Base-by-base conservation (phyloP, 176 grass and related monocot genomes). In the Triticum monococcum region DNA sequence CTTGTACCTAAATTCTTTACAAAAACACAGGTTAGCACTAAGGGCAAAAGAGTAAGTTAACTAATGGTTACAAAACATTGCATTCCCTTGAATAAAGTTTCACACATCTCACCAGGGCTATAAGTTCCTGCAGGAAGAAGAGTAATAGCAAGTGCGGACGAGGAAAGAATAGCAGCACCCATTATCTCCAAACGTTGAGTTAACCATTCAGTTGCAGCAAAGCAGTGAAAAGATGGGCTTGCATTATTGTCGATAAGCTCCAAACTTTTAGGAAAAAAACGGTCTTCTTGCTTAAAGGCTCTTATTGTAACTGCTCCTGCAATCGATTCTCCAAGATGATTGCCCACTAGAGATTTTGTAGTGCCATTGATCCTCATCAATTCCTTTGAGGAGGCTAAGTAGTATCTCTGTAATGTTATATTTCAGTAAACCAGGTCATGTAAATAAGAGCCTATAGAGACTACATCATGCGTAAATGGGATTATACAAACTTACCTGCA, bases 301-400 rank as follows among this genome's bases (percentile, higher is more conserved):
- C 90, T 90, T 56, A 95, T 86, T 63, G 77, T 88, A 76, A 81
- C 83, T 86, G 88, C 85, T 64, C 93, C 93, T 72, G 88, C 66
- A 84, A 92, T 86, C 65, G 90, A 95, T 73, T 95, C 90, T 13
- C 81, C 85, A n/a, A 95, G 80, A 79, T 92, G 88, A 64, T 90
- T 92, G 48, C 79, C 85, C 35, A 92, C 59, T 32, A 90, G 75
- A 86, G 93, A 92, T 86, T 88, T 92, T 43, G 93, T 90, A n/a
- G 93, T 92, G 54, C 93, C 93, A 78, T 92, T 90, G 64, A 95
- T 86, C 71, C 88, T 86, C 88, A 95, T 92, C 64, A 95, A 84
- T 89, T 95, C 90, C 67, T 86, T 95, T 50, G 92, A 85, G 23
- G 86, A 86, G 63, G 88, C 62, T 31, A 90, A 85, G 79, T 82